Evolutionary conservation across 1,139 yeast genomes (phyloP), one percentile per base, ranked within the genome.

Genomic region (Debaryomyces fabryi): DNA sequence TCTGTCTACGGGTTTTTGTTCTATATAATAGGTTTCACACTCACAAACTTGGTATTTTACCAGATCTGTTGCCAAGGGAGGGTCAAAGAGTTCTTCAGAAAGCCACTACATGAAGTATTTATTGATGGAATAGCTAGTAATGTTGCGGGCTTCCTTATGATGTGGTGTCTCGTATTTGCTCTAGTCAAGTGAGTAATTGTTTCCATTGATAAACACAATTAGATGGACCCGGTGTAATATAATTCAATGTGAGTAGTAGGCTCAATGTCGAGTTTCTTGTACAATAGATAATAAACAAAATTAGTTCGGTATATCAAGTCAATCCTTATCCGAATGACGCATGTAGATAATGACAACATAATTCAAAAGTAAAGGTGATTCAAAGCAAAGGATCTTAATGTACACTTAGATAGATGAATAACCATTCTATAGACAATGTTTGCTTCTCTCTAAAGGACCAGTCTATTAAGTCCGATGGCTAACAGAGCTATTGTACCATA

Each of bases 161-260:
- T 87, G 75, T 89, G 96, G 96, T 87, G 96, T 55, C 72, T 89
- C 61, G 81, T 86, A 41, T 85, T 82, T 67, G 95, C 93, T 0
- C 68, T 89, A 56, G 81, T 79, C 8, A 65, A 63, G 50, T 66
- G 47, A 47, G 35, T 39, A 9, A 4, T 5, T 12, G 27, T 12
- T n/a, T 18, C 7, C 2, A 20, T 21, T 34, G n/a, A 18, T 18
- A 34, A 15, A 20, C 6, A 4, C 24, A 7, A 7, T 21, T 21
- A 6, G 20, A 18, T 21, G 8, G 13, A n/a, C 6, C n/a, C 30
- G 6, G n/a, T 12, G 13, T 12, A 13, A 30, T 13, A n/a, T 7
- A 9, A 15, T 32, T 2, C 20, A 16, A 15, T 10, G 35, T 16
- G 21, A 21, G 32, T 23, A 40, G 9, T 10, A 6, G 32, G 32